phyloP scores from a whole-genome alignment of 2,329 filamentous ascomycete genomes.

The Fusarium udum region DNA sequence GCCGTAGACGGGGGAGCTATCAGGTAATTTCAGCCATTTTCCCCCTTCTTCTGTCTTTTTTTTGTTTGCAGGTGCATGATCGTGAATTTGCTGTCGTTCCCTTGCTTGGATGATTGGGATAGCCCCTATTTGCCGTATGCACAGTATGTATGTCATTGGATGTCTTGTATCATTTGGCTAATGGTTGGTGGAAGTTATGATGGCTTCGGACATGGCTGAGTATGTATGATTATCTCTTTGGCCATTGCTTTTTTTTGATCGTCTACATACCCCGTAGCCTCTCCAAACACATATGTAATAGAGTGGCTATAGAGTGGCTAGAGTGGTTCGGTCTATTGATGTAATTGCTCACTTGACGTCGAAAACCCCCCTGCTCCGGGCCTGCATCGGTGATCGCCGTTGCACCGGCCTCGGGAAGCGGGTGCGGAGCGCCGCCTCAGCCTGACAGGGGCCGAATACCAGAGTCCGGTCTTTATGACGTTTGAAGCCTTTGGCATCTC shows the following conservation, averaged over 20 bases:
- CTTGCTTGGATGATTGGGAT: not conserved
- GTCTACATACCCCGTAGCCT: not conserved
- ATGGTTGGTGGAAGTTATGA: conserved; percentile 19
- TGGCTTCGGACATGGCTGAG: conserved; percentile 29
- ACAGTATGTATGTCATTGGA: not conserved
- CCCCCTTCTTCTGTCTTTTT: not conserved
- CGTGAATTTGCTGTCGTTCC: not conserved
- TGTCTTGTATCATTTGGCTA: not conserved
- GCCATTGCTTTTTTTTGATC: not conserved
- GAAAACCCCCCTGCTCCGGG: conserved; percentile 3
- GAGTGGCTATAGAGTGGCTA: not conserved
- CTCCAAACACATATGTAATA: not conserved
- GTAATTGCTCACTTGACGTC: conserved; percentile 1
- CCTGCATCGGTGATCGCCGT: conserved; percentile 42
- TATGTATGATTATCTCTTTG: not conserved
- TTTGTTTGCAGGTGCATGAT: not conserved
- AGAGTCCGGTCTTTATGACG: conserved; percentile 1
- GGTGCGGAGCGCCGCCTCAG: conserved; percentile 29
- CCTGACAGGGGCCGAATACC: conserved; percentile 35
- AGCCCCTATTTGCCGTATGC: not conserved
- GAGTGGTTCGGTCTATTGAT: not conserved
- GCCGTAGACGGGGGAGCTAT: conserved; percentile 30
- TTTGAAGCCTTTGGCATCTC: conserved; percentile 11
- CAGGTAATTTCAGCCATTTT: conserved; percentile 35
- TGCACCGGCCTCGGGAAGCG: conserved; percentile 27